These are phyloP conservation scores for Fraxinus angustifolia DNA, from an alignment of 305 asterid species.

Conservation along the genomic window DNA sequence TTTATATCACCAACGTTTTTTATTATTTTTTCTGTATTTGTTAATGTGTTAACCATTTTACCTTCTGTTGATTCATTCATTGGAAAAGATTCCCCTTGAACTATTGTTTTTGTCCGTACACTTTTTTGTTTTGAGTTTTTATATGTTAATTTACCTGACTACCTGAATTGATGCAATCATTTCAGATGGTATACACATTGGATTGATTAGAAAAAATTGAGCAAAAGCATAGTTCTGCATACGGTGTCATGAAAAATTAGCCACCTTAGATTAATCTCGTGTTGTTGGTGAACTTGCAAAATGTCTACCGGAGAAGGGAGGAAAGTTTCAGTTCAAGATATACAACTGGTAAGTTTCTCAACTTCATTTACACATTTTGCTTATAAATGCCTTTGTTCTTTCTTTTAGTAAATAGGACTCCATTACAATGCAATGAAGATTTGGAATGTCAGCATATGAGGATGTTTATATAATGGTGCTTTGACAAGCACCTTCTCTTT, in stretches of 20 bases:
- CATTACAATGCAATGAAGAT: background rate
- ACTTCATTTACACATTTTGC: background rate
- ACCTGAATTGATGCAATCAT: background rate
- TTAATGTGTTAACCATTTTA: background rate
- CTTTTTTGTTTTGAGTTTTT: background rate
- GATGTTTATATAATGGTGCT: background rate
- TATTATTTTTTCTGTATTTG: background rate
- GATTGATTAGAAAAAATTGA: background rate
- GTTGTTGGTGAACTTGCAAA: background rate
- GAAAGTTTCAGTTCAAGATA: constrained; percentile 32
- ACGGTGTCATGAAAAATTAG: background rate
- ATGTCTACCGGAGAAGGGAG: constrained; percentile 25
- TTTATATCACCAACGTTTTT: background rate
- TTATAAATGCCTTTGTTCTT: background rate
- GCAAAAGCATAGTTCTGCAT: background rate
- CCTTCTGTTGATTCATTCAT: background rate
- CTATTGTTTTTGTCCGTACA: background rate
- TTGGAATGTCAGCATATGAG: background rate
- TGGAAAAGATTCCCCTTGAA: background rate
- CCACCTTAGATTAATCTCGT: background rate
- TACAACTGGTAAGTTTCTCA: constrained; percentile 34
- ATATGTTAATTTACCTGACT: background rate
- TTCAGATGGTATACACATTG: background rate
- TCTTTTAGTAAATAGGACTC: background rate
- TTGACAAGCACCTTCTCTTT: background rate